Evolutionary conservation across 164 flowering plant species (phyloP), one percentile per base, ranked within the genome.

Genomic region (Macadamia tetraphylla): DNA sequence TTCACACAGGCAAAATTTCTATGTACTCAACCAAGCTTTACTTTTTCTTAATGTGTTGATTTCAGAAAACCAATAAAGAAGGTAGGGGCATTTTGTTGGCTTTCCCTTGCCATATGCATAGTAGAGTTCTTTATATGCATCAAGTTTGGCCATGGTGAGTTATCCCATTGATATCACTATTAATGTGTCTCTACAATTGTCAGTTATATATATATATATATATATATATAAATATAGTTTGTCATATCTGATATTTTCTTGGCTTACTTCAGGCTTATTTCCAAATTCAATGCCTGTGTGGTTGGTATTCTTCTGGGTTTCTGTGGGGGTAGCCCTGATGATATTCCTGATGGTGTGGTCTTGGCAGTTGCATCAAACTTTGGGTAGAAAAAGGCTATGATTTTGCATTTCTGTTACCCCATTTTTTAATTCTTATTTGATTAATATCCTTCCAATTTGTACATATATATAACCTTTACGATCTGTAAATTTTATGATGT

Each of bases 21-120:
- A 1, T 4, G 1, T 49, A 49, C 15, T 23, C 29, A 31, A 6
- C 11, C n/a, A 29, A 13, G 13, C 49, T 55, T 68, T 55, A 23
- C 56, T 51, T 29, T 13, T 46, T 29, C 44, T 35, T 44, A 31
- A 62, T 56, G 3, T 63, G 8, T 65, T 55, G 53, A 53, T 77
- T 73, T 9, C 83, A 83, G 91, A 65, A 81, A 84, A 81, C 79
- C 86, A 7, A 78, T 78, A 52, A 95, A 80, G 76, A 94, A 86
- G 75, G 89, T 95, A 29, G 99, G 99, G 60, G 86, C 98, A 14
- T 88, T 91, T 70, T 93, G 98, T 66, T 95, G 99, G 99, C 89
- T 92, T 44, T 90, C 98, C 7, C 80, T 95, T 63, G 99, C 96
- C 14, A 90, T 95, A 35, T 92, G 99, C 86, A 90, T 95, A 18